phyloP scores from a whole-genome alignment of 306 rosid genomes.

The Dalbergia oliveri region DNA sequence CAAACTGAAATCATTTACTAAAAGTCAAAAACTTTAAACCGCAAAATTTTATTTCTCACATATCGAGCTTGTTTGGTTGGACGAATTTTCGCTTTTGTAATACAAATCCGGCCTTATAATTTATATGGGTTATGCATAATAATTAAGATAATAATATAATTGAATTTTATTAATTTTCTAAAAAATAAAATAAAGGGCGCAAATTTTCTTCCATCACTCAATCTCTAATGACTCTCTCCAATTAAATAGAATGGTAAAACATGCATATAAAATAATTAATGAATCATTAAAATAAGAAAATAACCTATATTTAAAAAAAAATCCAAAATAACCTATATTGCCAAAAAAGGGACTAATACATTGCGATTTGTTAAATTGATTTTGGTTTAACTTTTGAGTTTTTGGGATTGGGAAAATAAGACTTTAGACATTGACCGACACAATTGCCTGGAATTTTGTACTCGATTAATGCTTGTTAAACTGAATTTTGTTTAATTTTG shows the following conservation, averaged over 20 bases:
- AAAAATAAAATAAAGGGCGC: too few relatives aligned
- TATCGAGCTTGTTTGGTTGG: neutral
- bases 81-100: neutral
- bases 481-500: constrained; percentile 56
- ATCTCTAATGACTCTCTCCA: too few relatives aligned
- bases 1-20: neutral
- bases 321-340: too few relatives aligned
- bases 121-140: neutral
- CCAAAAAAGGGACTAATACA: too few relatives aligned
- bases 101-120: neutral
- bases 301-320: too few relatives aligned
- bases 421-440: constrained; percentile 60
- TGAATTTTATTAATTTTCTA: too few relatives aligned
- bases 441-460: constrained; percentile 56
- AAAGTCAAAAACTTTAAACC: neutral
- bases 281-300: too few relatives aligned
- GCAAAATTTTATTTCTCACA: neutral
- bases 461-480: constrained; percentile 46
- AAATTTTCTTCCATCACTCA: too few relatives aligned
- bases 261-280: too few relatives aligned
- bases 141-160: too few relatives aligned
- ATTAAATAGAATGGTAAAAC: too few relatives aligned
- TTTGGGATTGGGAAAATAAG: constrained; percentile 45
- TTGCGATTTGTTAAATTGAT: neutral
- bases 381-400: constrained; percentile 14